Conservation (phyloP, 140 eudicot genomes). For the Cichorium intybus region DNA sequence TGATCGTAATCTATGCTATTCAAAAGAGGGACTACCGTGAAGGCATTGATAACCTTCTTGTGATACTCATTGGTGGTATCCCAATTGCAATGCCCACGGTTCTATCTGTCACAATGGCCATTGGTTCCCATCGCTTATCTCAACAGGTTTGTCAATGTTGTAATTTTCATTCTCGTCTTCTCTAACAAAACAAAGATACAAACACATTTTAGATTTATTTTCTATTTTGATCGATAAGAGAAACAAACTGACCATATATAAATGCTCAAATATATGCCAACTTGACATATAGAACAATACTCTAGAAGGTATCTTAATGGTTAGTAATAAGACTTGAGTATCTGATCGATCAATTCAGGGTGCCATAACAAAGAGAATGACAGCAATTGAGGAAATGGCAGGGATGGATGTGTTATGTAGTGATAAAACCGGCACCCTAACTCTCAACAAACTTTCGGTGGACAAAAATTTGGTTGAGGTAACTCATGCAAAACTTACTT, state of each 20-base stretch:
- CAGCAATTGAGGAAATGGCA: slow-evolving; percentile 77
- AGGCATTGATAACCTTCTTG: slow-evolving; percentile 60
- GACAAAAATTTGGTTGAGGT: slow-evolving; percentile 69
- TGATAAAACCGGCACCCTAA: slow-evolving; percentile 69
- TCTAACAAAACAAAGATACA: too few species aligned
- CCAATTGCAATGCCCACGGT: slow-evolving; percentile 85
- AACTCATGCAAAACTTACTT: not conserved
- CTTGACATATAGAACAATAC: too few species aligned
- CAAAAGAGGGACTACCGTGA: slow-evolving; percentile 44
- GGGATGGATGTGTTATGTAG: slow-evolving; percentile 80
- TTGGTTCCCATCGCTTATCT: slow-evolving; percentile 60
- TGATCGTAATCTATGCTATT: slow-evolving; percentile 38
- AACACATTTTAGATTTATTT: not conserved
- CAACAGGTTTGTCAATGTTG: slow-evolving; percentile 37
- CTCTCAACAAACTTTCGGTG: slow-evolving; percentile 60
- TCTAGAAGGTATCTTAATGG: too few species aligned
- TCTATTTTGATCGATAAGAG: too few species aligned
- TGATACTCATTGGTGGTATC: slow-evolving; percentile 67
- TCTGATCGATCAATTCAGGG: slow-evolving; percentile 42
- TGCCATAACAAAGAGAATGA: slow-evolving; percentile 74
- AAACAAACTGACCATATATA: too few species aligned
- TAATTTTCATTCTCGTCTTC: too few species aligned
- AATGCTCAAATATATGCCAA: too few species aligned
- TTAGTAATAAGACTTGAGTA: not conserved
- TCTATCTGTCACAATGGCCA: slow-evolving; percentile 75